A percentile compares a stretch with the other conserved stretches of the same genome.
These are phyloP conservation scores for Salix suchowensis DNA, from an alignment of 345 rosid genomes.

Conservation along the genomic window DNA sequence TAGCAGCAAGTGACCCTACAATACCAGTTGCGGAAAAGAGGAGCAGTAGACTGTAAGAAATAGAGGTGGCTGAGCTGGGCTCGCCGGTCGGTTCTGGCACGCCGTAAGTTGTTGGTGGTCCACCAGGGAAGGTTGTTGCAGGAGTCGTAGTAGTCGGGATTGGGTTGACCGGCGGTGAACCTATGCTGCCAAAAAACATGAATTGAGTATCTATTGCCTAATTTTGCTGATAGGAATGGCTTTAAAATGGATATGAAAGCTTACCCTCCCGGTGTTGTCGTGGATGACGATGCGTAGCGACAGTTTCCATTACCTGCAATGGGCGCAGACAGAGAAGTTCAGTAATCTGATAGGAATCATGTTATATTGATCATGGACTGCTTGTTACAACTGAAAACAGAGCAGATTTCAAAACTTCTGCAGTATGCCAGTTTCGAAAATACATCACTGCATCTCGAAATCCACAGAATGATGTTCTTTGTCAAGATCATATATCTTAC, in stretches of 20 bases:
- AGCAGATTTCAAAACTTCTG: not conserved
- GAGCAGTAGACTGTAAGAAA: conserved; percentile 36
- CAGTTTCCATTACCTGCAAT: conserved; percentile 81
- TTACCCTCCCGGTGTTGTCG: conserved; percentile 39
- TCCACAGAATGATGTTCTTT: not conserved
- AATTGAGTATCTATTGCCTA: not conserved
- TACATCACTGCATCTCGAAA: not conserved
- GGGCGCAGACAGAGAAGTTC: conserved; percentile 5
- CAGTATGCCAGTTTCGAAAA: not conserved
- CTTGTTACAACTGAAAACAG: not conserved
- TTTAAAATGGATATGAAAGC: conserved; percentile 7
- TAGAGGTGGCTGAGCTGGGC: conserved; percentile 64
- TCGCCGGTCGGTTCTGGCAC: conserved; percentile 75
- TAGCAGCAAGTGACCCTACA: conserved; percentile 37
- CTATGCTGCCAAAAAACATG: conserved; percentile 39
- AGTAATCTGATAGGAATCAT: not conserved
- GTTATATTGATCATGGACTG: not conserved
- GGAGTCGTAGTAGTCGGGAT: conserved; percentile 46
- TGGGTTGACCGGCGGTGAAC: conserved; percentile 43
- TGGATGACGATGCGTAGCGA: conserved; percentile 49
- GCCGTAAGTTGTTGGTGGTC: conserved; percentile 51
- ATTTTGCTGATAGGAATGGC: not conserved
- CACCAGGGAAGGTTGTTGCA: conserved; percentile 46
- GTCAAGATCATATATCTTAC: conserved; percentile 38
- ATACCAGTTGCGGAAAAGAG: conserved; percentile 36